These are phyloP conservation scores for Phylloporus sp. DNA, from an alignment of 768 basidiomycete species.

Conservation along the genomic window DNA sequence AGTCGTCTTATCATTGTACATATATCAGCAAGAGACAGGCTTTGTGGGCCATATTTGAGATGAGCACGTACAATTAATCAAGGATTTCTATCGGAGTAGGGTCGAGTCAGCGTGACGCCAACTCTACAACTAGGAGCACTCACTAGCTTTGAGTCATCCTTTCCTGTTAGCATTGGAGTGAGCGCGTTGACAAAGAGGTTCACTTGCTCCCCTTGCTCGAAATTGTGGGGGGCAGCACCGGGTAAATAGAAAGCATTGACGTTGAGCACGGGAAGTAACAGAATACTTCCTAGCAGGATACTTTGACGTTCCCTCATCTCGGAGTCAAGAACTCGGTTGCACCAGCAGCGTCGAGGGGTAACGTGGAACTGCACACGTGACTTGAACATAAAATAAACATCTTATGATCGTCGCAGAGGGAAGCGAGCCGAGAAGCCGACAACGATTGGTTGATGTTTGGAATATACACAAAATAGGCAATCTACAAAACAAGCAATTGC, in stretches of 20 bases:
- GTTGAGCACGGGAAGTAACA: slow-evolving; percentile 16
- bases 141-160: slow-evolving; percentile 71
- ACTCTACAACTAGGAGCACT: slow-evolving; percentile 22
- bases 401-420: not conserved
- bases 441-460: not conserved
- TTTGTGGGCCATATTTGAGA: not conserved
- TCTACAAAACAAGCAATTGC: slow-evolving; percentile 4
- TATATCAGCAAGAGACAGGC: slow-evolving; percentile 3
- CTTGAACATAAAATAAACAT: not conserved
- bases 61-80: slow-evolving; percentile 73
- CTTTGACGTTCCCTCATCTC: slow-evolving; percentile 20
- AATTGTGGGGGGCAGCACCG: slow-evolving; percentile 85
- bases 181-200: slow-evolving; percentile 83
- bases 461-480: not conserved
- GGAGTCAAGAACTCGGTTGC: slow-evolving; percentile 1
- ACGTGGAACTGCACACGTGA: slow-evolving; percentile 21
- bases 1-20: slow-evolving; percentile 62
- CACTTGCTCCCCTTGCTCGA: slow-evolving; percentile 67
- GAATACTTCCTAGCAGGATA: slow-evolving; percentile 12
- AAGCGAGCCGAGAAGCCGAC: not conserved
- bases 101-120: slow-evolving; percentile 5
- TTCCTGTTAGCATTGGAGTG: slow-evolving; percentile 75
- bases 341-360: not conserved
- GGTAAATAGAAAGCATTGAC: slow-evolving; percentile 85
- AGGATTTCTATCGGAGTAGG: slow-evolving; percentile 61